A percentile compares a stretch with the other conserved stretches of the same genome.
Conservation (phyloP, 2,329 filamentous ascomycete species). For the Dactylellina leptospora region DNA sequence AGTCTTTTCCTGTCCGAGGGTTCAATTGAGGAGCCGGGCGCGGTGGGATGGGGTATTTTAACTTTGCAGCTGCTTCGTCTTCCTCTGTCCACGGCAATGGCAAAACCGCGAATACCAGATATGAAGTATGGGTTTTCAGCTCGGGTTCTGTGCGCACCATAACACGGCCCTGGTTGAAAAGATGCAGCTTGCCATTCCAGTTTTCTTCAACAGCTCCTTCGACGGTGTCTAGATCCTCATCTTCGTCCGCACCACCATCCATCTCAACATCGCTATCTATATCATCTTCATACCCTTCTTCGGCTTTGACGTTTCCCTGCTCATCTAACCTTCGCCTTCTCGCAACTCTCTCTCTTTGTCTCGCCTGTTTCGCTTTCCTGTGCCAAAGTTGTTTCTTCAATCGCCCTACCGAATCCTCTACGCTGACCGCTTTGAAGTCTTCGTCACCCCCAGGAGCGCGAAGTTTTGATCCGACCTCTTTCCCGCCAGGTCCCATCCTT, state of each 20-base stretch:
- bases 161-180: constrained; percentile 70
- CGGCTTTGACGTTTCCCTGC: constrained; percentile 51
- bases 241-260: constrained; percentile 54
- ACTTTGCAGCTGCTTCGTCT: constrained; percentile 75
- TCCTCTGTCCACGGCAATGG: constrained; percentile 85
- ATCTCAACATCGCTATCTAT: constrained; percentile 49
- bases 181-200: constrained; percentile 41
- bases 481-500: constrained; percentile 76
- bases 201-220: constrained; percentile 43
- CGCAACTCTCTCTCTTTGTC: constrained; percentile 31
- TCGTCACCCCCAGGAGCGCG: constrained; percentile 72
- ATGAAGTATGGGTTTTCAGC: constrained; percentile 95
- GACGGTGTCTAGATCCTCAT: constrained; percentile 58
- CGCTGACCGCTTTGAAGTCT: constrained; percentile 71
- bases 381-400: constrained; percentile 62
- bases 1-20: constrained; percentile 42
- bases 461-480: constrained; percentile 66
- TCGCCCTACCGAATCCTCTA: constrained; percentile 78
- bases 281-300: constrained; percentile 53
- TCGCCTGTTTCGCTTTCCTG: constrained; percentile 57
- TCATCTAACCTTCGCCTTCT: constrained; percentile 55
- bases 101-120: constrained; percentile 89
- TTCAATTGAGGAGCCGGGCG: constrained; percentile 39
- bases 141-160: constrained; percentile 85
- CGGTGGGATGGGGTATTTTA: constrained; percentile 66